Evolutionary conservation across 176 grass and related monocot genomes (phyloP), one percentile per base, ranked within the genome.

Genomic region (Zea luxurians): DNA sequence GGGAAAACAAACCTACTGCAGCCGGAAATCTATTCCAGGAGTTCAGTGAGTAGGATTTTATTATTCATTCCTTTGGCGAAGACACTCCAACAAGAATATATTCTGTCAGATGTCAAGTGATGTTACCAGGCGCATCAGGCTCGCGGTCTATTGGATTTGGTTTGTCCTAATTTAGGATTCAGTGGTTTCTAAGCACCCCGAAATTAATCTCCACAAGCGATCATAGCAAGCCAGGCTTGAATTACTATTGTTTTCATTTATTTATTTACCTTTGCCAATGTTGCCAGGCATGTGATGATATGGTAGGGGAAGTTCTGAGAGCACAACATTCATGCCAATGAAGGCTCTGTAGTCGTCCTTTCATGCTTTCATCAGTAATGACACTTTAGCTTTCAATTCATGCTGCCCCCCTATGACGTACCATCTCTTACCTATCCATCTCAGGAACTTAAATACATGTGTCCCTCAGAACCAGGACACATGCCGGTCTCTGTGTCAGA

Each of bases 351-450:
- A 80, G 57, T 80, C 64, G 68, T 80, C 64, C 68, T 52, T 59
- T 55, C 66, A 62, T 43, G 55, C 13, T 53, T 42, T 42, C 54
- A 77, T 13, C 74, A 64, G 37, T 52, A 70, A 84, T 70, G 74
- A 50, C 64, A 43, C 47, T 63, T 40, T 5, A 47, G 71, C 64
- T 69, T 76, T 83, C 42, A 83, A 68, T 83, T 77, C 73, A 52
- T 77, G 37, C 36, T 71, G 66, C 60, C 55, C 55, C 55, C 37
- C 27, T 27, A 48, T 60, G n/a, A 78, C 66, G 40, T 57, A 12
- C 83, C 40, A 44, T 38, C 27, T 17, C 48, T 38, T 38, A 73
- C 58, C 36, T 55, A 68, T 66, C 64, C 38, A 58, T 55, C 65
- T 67, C 21, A 59, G 83, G 68, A 79, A 58, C 61, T 66, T 74